These are phyloP conservation scores for Sclerotinia minor DNA, from an alignment of 2,329 filamentous ascomycete species.

Conservation along the genomic window DNA sequence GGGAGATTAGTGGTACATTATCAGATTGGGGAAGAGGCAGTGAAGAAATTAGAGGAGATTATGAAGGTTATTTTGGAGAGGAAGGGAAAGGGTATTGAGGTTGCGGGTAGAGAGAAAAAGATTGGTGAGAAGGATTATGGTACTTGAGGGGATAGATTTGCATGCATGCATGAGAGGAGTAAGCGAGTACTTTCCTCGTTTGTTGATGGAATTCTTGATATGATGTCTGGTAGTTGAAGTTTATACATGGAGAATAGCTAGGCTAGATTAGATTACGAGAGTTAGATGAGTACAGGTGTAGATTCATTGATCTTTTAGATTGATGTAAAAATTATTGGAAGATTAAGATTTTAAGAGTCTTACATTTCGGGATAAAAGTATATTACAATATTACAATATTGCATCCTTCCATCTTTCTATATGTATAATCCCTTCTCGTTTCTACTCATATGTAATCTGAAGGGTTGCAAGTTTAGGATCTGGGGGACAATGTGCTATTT, in stretches of 20 bases:
- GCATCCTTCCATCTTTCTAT: no score
- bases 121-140: conserved; percentile 41
- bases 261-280: no score
- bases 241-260: neutral
- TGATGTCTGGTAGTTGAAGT: neutral
- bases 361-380: no score
- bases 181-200: neutral
- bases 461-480: no score
- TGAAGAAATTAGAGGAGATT: conserved; percentile 50
- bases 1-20: conserved; percentile 69
- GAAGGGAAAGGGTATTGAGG: conserved; percentile 27
- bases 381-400: no score
- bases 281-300: neutral
- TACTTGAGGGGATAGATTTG: conserved; percentile 25
- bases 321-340: no score
- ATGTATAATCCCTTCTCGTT: no score
- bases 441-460: no score
- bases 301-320: neutral
- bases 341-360: no score
- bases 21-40: conserved; percentile 63
- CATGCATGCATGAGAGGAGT: neutral
- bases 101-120: conserved; percentile 26
- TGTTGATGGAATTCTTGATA: neutral
- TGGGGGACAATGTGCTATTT: no score
- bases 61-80: conserved; percentile 44